Conservation (phyloP, 2,329 filamentous ascomycete genomes). For the Zymoseptoria pseudotritici region DNA sequence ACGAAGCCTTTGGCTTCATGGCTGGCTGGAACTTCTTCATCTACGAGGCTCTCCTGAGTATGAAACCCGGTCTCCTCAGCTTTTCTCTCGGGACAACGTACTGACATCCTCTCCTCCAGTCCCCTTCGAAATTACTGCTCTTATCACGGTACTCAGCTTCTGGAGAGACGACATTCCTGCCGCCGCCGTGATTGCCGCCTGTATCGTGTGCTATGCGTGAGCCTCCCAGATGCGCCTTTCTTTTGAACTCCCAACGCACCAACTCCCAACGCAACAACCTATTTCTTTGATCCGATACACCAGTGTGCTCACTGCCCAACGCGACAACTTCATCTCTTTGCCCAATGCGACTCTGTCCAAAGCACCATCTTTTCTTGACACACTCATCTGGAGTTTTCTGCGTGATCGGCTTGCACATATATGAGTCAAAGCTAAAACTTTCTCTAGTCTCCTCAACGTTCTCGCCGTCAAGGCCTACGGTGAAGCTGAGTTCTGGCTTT, state of each 20-base stretch:
- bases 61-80: not conserved
- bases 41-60: slow-evolving; percentile 41
- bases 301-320: not conserved
- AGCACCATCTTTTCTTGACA: slow-evolving; percentile 1
- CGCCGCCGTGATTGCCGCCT: slow-evolving; percentile 34
- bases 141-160: slow-evolving; percentile 35
- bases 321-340: not conserved
- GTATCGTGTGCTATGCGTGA: slow-evolving; percentile 29
- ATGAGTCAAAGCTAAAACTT: slow-evolving; percentile 1
- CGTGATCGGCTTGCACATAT: not conserved
- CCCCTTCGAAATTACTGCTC: slow-evolving; percentile 46
- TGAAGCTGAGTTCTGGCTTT: slow-evolving; percentile 47
- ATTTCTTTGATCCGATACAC: not conserved
- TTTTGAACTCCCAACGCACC: slow-evolving; percentile 3
- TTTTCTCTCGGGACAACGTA: not conserved
- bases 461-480: slow-evolving; percentile 40
- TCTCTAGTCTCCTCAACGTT: slow-evolving; percentile 30
- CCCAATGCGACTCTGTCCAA: not conserved
- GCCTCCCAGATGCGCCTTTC: slow-evolving; percentile 5
- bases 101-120: not conserved
- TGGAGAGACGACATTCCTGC: slow-evolving; percentile 41
- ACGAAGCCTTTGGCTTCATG: slow-evolving; percentile 56
- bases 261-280: slow-evolving; percentile 1
- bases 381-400: not conserved
- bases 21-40: slow-evolving; percentile 43